These are phyloP conservation scores for Paramecium primaurelia DNA, from an alignment of 73 alveolate genomes.

Conservation along the genomic window DNA sequence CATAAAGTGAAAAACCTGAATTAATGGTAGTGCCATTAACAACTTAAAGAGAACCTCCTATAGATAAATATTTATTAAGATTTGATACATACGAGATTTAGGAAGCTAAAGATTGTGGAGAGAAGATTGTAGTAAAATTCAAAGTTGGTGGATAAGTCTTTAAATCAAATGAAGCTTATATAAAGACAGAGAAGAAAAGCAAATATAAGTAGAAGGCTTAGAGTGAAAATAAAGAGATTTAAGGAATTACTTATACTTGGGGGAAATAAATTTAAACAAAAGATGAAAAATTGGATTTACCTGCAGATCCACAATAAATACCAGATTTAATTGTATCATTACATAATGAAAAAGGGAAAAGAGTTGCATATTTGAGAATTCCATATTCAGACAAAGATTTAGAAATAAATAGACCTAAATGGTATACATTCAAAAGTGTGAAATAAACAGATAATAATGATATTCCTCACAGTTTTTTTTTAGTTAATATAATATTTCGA, in stretches of 20 bases:
- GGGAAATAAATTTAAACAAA: conserved; percentile 15
- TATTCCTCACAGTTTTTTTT: conserved; percentile 38
- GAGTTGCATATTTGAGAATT: conserved; percentile 58
- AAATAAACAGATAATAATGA: conserved; percentile 51
- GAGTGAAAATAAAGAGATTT: not conserved
- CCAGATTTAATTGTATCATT: conserved; percentile 88
- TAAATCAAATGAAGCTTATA: conserved; percentile 29
- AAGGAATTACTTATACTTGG: conserved; percentile 48
- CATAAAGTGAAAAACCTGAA: conserved; percentile 82
- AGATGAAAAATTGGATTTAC: conserved; percentile 67
- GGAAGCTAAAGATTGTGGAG: conserved; percentile 75
- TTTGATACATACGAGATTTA: conserved; percentile 77
- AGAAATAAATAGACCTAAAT: conserved; percentile 55
- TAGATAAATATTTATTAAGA: conserved; percentile 65
- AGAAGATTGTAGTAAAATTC: conserved; percentile 66
- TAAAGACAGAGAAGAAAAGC: conserved; percentile 57
- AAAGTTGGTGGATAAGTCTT: conserved; percentile 67
- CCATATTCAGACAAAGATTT: conserved; percentile 27
- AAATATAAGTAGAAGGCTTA: conserved; percentile 58
- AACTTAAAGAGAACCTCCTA: conserved; percentile 80
- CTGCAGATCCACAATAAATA: conserved; percentile 70
- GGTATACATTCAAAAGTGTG: conserved; percentile 55
- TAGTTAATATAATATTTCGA: conserved; percentile 44
- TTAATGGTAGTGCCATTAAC: conserved; percentile 67
- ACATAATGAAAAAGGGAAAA: conserved; percentile 39